A percentile compares a stretch with the other conserved stretches of the same genome.
phyloP scores from a whole-genome alignment of 495 filamentous ascomycete species.

The Hypoxylon crocopeplum region DNA sequence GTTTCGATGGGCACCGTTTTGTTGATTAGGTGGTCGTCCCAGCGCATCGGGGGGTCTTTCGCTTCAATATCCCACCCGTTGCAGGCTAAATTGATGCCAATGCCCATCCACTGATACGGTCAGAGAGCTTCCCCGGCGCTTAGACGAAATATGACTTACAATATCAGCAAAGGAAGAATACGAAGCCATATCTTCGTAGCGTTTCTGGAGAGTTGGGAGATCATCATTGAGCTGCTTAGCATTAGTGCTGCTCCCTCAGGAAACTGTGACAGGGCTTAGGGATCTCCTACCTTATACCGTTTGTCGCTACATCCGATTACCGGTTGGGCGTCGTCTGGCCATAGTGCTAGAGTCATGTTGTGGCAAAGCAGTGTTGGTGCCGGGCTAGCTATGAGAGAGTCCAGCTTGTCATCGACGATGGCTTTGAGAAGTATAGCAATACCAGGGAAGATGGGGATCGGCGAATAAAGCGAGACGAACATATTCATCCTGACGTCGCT shows the following conservation, averaged over 20 bases:
- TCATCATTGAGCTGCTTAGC: constrained; percentile 45
- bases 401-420: constrained; percentile 19
- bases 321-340: constrained; percentile 53
- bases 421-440: constrained; percentile 42
- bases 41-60: constrained; percentile 45
- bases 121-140: background rate
- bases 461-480: constrained; percentile 47
- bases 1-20: constrained; percentile 51
- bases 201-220: constrained; percentile 40
- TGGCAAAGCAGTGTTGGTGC: constrained; percentile 41
- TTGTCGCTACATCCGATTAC: constrained; percentile 59
- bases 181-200: constrained; percentile 45
- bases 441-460: constrained; percentile 39
- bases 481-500: constrained; percentile 43
- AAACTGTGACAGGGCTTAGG: background rate
- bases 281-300: constrained; percentile 40
- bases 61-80: constrained; percentile 50
- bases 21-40: constrained; percentile 42
- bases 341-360: constrained; percentile 50
- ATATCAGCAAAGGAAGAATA: constrained; percentile 54
- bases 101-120: constrained; percentile 42
- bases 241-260: background rate
- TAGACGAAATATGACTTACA: constrained; percentile 19
- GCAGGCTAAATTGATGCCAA: constrained; percentile 48
- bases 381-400: background rate